Conservation (phyloP, 2,329 filamentous ascomycete genomes). For the Alternaria incomplexa region DNA sequence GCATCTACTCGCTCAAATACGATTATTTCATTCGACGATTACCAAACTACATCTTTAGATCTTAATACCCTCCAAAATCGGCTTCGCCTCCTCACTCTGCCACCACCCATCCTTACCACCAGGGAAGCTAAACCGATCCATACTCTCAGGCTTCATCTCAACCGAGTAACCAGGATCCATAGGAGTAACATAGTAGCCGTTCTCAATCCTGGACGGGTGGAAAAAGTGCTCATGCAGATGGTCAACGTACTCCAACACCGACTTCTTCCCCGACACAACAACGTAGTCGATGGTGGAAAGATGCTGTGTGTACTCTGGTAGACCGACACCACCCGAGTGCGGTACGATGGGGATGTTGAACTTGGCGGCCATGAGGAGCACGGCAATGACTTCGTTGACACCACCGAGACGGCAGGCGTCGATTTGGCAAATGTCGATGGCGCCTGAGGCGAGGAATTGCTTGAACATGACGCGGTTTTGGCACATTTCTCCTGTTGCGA, state of each 20-base stretch:
- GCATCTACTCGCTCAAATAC: not conserved
- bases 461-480: constrained; percentile 96
- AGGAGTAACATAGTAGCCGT: constrained; percentile 88
- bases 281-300: constrained; percentile 93
- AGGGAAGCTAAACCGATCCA: constrained; percentile 79
- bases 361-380: constrained; percentile 83
- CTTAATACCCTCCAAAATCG: constrained; percentile 68
- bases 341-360: constrained; percentile 83
- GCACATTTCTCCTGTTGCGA: constrained; percentile 93
- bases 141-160: constrained; percentile 89
- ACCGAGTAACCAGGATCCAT: constrained; percentile 85
- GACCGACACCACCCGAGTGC: constrained; percentile 85
- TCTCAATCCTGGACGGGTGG: constrained; percentile 78
- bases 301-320: constrained; percentile 94
- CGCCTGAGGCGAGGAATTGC: constrained; percentile 79
- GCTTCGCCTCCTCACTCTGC: constrained; percentile 78
- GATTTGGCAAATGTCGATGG: constrained; percentile 87
- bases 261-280: constrained; percentile 79
- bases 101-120: constrained; percentile 84
- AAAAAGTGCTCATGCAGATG: constrained; percentile 93
- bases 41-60: constrained; percentile 34
- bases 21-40: not conserved
- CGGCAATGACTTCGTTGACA: constrained; percentile 91
- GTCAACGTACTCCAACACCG: constrained; percentile 88
- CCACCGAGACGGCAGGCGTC: constrained; percentile 89